phyloP scores from a whole-genome alignment of 73 alveolate species.

The Paramecium biaurelia region DNA sequence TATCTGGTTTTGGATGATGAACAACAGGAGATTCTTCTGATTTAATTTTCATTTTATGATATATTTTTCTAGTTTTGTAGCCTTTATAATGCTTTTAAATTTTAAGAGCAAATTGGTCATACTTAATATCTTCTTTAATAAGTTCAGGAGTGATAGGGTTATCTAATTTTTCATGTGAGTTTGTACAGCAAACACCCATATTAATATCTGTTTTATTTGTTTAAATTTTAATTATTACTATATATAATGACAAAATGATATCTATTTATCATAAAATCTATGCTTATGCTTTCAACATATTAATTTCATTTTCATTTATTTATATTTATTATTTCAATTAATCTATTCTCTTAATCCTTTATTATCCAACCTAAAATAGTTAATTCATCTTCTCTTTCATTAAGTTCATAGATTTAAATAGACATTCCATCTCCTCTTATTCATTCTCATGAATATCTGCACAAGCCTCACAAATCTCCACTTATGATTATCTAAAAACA shows the following conservation, averaged over 20 bases:
- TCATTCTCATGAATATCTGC: not conserved
- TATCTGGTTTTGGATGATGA: conserved; percentile 34
- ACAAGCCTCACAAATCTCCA: not conserved
- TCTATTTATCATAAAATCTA: not conserved
- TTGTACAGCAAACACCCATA: not conserved
- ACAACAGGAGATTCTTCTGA: not conserved
- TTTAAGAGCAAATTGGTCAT: not conserved
- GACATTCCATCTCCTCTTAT: not conserved
- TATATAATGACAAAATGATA: not conserved
- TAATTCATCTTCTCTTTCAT: not conserved
- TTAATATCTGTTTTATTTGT: not conserved
- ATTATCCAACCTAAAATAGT: not conserved
- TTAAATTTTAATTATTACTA: not conserved
- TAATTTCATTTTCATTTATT: not conserved
- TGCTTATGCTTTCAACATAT: not conserved
- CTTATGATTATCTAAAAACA: not conserved
- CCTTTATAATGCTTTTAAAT: conserved; percentile 10
- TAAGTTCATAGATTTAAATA: not conserved
- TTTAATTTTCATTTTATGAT: not conserved
- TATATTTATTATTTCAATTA: not conserved
- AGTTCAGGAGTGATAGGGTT: not conserved
- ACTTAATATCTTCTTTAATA: not conserved
- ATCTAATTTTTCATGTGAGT: not conserved
- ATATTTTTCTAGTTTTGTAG: not conserved
- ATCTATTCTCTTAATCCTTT: not conserved